Conservation (phyloP, 164 flowering plant genomes). For the Houttuynia cordata region DNA sequence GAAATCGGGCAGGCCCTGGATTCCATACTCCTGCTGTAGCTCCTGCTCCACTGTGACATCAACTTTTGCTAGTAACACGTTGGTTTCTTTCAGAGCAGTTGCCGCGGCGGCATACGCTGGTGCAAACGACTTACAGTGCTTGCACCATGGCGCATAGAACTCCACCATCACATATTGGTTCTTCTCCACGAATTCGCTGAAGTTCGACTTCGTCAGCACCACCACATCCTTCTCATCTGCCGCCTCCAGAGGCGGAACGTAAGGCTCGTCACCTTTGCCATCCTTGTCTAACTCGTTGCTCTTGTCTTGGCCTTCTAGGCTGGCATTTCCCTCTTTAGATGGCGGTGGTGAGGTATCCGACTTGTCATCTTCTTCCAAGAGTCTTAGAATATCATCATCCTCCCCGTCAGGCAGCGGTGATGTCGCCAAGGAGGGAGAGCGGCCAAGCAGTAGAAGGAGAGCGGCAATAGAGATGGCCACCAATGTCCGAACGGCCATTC, state of each 20-base stretch:
- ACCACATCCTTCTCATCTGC: constrained; percentile 86
- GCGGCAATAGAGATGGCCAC: no score
- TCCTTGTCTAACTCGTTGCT: neutral
- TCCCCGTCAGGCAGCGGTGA: no score
- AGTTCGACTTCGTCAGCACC: constrained; percentile 59
- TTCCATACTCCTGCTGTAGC: constrained; percentile 61
- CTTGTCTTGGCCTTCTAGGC: neutral
- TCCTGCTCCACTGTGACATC: constrained; percentile 78
- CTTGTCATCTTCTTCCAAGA: constrained; percentile 10
- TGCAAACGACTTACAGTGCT: constrained; percentile 73
- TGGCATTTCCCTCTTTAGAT: neutral
- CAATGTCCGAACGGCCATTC: no score
- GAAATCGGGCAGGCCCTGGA: constrained; percentile 80
- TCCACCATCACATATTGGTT: constrained; percentile 76
- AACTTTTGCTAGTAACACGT: constrained; percentile 63
- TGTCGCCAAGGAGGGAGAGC: no score
- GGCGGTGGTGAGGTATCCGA: neutral
- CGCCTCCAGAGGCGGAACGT: constrained; percentile 19
- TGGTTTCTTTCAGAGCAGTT: constrained; percentile 54
- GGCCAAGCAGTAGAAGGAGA: no score
- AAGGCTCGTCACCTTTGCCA: constrained; percentile 19
- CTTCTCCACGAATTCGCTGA: constrained; percentile 48
- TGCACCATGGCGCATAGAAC: constrained; percentile 97
- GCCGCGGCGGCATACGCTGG: constrained; percentile 95
- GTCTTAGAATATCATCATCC: no score